Percentiles rank a stretch among this genome's conserved stretches.
Evolutionary conservation across 1,284 basidiomycete species (phyloP).

Genomic region (Malassezia brasiliensis): DNA sequence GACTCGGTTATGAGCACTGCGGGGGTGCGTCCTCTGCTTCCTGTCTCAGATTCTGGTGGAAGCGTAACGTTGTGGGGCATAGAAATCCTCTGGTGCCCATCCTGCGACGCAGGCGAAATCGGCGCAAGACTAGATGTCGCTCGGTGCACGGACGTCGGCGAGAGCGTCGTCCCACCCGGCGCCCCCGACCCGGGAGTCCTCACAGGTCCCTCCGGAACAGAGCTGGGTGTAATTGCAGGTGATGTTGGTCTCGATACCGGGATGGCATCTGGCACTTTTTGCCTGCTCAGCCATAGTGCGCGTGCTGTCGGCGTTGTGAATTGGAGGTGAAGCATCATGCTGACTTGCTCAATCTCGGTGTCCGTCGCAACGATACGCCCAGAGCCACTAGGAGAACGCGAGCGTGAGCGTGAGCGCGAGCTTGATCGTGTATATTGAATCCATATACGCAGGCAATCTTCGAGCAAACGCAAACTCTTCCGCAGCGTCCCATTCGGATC

Average conservation of each 20-base stretch:
- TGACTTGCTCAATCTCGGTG: conserved; percentile 2
- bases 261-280: conserved; percentile 5
- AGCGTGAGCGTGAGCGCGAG: not conserved
- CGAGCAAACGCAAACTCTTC: conserved; percentile 6
- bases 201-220: no score
- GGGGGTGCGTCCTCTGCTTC: not conserved
- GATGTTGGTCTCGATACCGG: conserved; percentile 8
- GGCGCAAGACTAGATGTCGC: no score
- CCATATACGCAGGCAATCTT: conserved; percentile 12
- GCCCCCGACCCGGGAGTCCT: no score
- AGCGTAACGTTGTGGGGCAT: no score
- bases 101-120: no score
- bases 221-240: not conserved
- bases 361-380: not conserved
- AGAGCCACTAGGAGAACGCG: not conserved
- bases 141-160: no score
- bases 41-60: not conserved
- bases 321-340: not conserved
- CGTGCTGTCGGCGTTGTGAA: conserved; percentile 2
- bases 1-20: not conserved
- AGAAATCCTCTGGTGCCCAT: no score
- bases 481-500: not conserved
- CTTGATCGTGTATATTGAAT: not conserved
- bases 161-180: no score
- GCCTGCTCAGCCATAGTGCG: conserved; percentile 2